Evolutionary conservation across 805 yeast species (phyloP).

Genomic region (Ascoidea rubescens): DNA sequence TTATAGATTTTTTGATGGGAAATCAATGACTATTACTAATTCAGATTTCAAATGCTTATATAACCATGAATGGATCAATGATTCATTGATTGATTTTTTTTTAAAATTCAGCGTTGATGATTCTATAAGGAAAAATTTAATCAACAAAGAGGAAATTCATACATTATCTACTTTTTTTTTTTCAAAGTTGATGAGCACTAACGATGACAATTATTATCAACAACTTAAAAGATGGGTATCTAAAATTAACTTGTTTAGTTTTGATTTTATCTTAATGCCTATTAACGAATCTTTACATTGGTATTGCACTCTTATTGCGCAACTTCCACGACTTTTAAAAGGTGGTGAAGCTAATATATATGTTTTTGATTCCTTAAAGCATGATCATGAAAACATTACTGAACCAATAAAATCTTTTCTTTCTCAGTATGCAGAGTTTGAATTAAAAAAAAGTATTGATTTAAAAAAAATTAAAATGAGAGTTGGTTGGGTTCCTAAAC

Average conservation of each 20-base stretch:
- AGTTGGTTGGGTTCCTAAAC: slow-evolving; percentile 58
- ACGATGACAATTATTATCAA: slow-evolving; percentile 28
- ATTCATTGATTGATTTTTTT: slow-evolving; percentile 76
- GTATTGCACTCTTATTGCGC: slow-evolving; percentile 66
- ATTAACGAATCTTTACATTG: slow-evolving; percentile 76
- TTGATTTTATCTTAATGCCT: slow-evolving; percentile 59
- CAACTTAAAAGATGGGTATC: slow-evolving; percentile 71
- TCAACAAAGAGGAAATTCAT: slow-evolving; percentile 26
- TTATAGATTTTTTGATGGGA: slow-evolving; percentile 38
- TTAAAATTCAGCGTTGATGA: slow-evolving; percentile 16
- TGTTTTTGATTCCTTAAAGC: slow-evolving; percentile 67
- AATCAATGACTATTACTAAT: slow-evolving; percentile 41
- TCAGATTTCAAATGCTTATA: slow-evolving; percentile 70
- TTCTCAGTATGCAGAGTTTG: slow-evolving; percentile 56
- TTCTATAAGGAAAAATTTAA: slow-evolving; percentile 11
- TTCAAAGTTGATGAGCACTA: slow-evolving; percentile 38
- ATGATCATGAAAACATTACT: slow-evolving; percentile 36
- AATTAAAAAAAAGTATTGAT: slow-evolving; percentile 32
- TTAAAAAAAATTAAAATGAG: slow-evolving; percentile 32
- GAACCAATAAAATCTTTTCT: slow-evolving; percentile 45
- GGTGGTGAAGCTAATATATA: slow-evolving; percentile 27
- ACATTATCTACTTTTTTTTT: slow-evolving; percentile 78
- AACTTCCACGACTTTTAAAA: slow-evolving; percentile 24
- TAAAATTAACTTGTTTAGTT: slow-evolving; percentile 46
- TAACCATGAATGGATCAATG: slow-evolving; percentile 82